Conservation (phyloP, 305 asterid species). For the Fraxinus nigra region DNA sequence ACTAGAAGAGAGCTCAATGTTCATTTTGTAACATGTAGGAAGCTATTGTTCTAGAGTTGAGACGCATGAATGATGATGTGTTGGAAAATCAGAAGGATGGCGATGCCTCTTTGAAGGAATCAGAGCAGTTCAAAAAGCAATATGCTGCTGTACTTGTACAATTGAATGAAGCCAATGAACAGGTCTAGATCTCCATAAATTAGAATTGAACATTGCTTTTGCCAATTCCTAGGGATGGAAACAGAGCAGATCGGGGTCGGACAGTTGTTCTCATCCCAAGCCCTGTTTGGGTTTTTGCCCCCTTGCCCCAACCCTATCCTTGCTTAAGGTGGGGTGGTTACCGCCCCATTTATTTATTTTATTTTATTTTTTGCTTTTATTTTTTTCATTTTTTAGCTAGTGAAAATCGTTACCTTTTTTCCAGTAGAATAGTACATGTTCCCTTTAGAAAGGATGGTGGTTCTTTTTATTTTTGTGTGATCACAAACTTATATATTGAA, state of each 20-base stretch:
- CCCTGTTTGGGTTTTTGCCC: neutral
- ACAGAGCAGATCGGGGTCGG: neutral
- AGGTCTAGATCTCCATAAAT: conserved; percentile 35
- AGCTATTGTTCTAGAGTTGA: conserved; percentile 75
- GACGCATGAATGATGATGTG: conserved; percentile 72
- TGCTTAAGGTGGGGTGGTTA: neutral
- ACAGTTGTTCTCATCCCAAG: neutral
- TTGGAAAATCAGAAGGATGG: conserved; percentile 48
- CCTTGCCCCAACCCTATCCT: neutral
- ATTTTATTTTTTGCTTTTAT: too few species aligned
- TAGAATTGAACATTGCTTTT: conserved; percentile 4
- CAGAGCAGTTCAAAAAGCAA: conserved; percentile 40
- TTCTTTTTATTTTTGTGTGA: neutral
- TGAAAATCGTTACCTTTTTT: neutral
- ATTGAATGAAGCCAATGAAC: conserved; percentile 27
- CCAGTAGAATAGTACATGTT: neutral
- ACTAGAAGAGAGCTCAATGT: conserved; percentile 22
- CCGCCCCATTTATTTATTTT: neutral
- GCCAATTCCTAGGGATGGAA: neutral
- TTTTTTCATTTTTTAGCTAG: neutral
- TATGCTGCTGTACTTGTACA: conserved; percentile 41
- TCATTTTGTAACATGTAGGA: conserved; percentile 48
- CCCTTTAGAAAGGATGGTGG: neutral
- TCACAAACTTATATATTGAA: neutral
- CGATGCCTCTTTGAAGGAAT: conserved; percentile 21